Conservation (phyloP, 352 stramenopile species). For the Hyaloperonospora brassicae region DNA sequence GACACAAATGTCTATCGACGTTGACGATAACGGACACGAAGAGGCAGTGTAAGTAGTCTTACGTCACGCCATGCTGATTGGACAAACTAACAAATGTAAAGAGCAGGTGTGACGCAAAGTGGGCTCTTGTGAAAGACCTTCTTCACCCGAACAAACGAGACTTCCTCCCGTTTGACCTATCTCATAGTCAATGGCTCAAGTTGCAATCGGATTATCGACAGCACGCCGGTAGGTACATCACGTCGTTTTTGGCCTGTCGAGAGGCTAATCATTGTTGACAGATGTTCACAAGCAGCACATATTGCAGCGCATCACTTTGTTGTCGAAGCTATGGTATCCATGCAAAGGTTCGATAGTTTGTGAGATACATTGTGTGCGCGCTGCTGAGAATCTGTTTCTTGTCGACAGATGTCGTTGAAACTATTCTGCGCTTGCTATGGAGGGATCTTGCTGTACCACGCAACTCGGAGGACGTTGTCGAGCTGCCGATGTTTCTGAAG, state of each 20-base stretch:
- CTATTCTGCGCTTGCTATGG: conserved; percentile 31
- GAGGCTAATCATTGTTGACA: conserved; percentile 12
- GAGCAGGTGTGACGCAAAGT: conserved; percentile 32
- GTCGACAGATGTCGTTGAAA: conserved; percentile 27
- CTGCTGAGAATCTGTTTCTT: not conserved
- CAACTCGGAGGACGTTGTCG: conserved; percentile 13
- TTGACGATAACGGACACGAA: conserved; percentile 4
- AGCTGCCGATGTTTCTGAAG: conserved; percentile 34
- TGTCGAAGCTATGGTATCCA: conserved; percentile 32
- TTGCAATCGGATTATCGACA: conserved; percentile 13
- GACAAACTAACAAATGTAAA: not conserved
- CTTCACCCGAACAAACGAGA: conserved; percentile 28
- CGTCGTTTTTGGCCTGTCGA: not conserved
- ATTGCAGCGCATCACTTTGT: conserved; percentile 23
- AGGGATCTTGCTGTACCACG: conserved; percentile 4
- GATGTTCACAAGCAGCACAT: conserved; percentile 29
- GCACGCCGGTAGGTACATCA: conserved; percentile 12
- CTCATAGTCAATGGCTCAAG: not conserved
- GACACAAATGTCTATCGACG: conserved; percentile 12
- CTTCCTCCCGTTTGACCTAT: conserved; percentile 33
- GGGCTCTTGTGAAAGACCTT: conserved; percentile 38
- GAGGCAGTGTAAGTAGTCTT: conserved; percentile 17
- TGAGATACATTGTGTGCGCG: not conserved
- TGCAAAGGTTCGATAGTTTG: conserved; percentile 18
- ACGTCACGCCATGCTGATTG: not conserved